Conservation (phyloP, 2,329 filamentous ascomycete genomes). For the Davidsoniella australis region DNA sequence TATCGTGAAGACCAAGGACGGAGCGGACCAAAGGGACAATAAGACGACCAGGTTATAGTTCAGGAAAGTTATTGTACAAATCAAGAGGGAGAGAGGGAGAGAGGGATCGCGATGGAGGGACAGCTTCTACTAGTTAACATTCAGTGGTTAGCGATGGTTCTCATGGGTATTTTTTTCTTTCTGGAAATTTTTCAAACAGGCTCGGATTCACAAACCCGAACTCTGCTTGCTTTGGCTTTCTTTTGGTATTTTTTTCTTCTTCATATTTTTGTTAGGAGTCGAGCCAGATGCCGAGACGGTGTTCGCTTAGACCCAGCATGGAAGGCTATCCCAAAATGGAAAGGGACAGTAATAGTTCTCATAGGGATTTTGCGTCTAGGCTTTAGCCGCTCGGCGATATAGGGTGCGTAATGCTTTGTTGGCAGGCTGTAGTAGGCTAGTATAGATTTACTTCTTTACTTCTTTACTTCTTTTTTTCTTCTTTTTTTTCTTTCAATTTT, state of each 20-base stretch:
- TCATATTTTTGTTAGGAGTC: background rate
- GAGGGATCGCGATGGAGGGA: too few species aligned
- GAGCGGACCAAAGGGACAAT: too few species aligned
- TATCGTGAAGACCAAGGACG: too few species aligned
- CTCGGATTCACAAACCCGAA: constrained; percentile 9
- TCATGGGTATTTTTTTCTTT: constrained; percentile 1
- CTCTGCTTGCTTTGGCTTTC: background rate
- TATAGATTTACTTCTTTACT: background rate
- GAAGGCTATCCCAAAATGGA: background rate
- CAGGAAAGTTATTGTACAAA: too few species aligned
- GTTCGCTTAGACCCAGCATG: background rate
- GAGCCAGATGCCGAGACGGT: background rate
- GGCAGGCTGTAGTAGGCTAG: background rate
- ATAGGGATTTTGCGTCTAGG: too few species aligned
- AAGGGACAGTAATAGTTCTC: too few species aligned
- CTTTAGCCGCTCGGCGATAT: too few species aligned
- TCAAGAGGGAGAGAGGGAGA: too few species aligned
- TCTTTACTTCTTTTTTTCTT: background rate
- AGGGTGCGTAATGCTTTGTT: too few species aligned
- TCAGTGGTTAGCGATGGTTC: background rate
- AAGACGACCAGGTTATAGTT: too few species aligned
- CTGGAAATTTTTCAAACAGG: background rate
- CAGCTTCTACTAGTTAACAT: too few species aligned
- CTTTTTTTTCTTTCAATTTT: background rate
- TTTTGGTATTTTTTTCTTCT: background rate